Conservation (phyloP, 2,329 filamentous ascomycete genomes). For the Aspergillus alliaceus region DNA sequence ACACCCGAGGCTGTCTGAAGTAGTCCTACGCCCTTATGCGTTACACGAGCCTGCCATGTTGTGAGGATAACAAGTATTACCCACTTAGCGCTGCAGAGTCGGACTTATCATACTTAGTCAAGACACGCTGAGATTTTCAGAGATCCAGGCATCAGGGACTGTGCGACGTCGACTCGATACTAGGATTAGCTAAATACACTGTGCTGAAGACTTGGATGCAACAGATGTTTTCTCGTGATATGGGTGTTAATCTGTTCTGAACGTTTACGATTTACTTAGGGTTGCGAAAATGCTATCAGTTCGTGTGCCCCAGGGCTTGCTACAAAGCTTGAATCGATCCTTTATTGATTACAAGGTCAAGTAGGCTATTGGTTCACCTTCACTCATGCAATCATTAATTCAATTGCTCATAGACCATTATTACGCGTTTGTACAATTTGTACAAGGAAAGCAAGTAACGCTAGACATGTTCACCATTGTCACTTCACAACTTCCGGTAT, state of each 20-base stretch:
- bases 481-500: background rate
- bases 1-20: background rate
- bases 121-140: background rate
- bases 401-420: background rate
- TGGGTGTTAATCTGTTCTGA: too few relatives aligned
- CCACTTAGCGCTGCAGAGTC: background rate
- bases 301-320: too few relatives aligned
- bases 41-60: background rate
- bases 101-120: background rate
- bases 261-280: too few relatives aligned
- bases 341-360: too few relatives aligned
- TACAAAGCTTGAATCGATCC: too few relatives aligned
- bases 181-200: too few relatives aligned
- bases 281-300: too few relatives aligned
- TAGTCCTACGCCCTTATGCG: background rate
- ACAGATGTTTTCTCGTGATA: too few relatives aligned
- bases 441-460: background rate
- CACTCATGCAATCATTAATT: background rate
- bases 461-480: background rate
- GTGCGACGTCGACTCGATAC: background rate
- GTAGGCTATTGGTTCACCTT: background rate
- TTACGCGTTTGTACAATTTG: background rate
- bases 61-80: background rate
- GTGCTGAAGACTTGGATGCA: too few relatives aligned
- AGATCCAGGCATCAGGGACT: background rate